Base-by-base conservation (phyloP, 164 flowering plant species). In the Vitis amurensis region DNA sequence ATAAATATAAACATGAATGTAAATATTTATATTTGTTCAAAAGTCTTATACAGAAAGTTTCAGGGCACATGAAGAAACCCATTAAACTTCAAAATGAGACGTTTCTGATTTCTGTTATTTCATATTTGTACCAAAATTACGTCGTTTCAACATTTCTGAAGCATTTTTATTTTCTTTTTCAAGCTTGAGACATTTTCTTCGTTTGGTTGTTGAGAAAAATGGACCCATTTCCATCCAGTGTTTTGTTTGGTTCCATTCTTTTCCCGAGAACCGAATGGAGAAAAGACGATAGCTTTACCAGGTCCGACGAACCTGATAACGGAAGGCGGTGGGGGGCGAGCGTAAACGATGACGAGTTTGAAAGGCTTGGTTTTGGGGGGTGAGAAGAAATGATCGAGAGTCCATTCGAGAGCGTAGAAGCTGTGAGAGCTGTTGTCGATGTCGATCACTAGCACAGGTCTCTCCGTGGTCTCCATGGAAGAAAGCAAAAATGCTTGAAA, bases 391-490 rank as follows among this genome's bases (percentile, higher is more conserved):
- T 74, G 87, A 9, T 88, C 84, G 13, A 92, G 72, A 7, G 88
- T 76, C 95, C 95, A 90, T 19, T 86, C 77, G 12, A 92, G 80
- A 0, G 95, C 93, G 68, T 87, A 84, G 59, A 69, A 77, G 75
- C 95, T 89, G 70, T 86, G 85, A 9, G 73, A 78, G 63, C 93
- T 86, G 50, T 92, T 89, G 66, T 90, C 93, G 16, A 92, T 63
- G 8, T 84, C 97, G 2, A 90, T 76, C 61, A 90, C 67, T 84
- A 90, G 82, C 51, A 88, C 81, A 13, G 80, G 74, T 64, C 83
- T 88, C 73, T 73, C 82, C 50, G 61, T 23, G n/a, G 51, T 61
- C 71, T 70, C 77, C 81, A 71, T 31, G 19, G 19, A 19, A 19
- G 19, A 19, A 19, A 19, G 19, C 19, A 19, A 19, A 19, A 19